phyloP scores from a whole-genome alignment of 2,329 filamentous ascomycete species.

The Fusarium begoniae region DNA sequence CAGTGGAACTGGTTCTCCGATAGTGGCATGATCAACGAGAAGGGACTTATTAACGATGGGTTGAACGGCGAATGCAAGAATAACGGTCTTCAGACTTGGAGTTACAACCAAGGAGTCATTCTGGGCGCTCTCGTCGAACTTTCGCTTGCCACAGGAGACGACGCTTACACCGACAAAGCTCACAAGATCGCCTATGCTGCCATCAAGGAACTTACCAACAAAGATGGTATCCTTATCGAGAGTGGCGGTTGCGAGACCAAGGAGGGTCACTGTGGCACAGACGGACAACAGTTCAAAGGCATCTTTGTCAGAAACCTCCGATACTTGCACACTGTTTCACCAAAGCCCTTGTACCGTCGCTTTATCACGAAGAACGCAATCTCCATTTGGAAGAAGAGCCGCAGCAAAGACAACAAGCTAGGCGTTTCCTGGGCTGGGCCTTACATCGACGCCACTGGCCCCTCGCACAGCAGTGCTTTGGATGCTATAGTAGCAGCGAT shows the following conservation, averaged over 20 bases:
- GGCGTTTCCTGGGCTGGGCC: constrained; percentile 74
- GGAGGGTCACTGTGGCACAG: constrained; percentile 52
- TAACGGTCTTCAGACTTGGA: constrained; percentile 60
- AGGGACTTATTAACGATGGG: constrained; percentile 64
- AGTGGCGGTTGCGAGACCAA: constrained; percentile 48
- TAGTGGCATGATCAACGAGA: constrained; percentile 61
- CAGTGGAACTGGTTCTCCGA: constrained; percentile 64
- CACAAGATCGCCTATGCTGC: constrained; percentile 62
- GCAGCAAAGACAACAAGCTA: constrained; percentile 60
- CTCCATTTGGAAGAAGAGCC: constrained; percentile 70
- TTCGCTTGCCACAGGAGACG: constrained; percentile 54
- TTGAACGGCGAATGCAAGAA: constrained; percentile 59
- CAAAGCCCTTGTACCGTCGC: constrained; percentile 57
- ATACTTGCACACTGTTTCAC: constrained; percentile 62
- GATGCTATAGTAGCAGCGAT: constrained; percentile 73
- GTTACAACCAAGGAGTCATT: constrained; percentile 68
- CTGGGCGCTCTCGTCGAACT: constrained; percentile 65
- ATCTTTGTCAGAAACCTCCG: constrained; percentile 73
- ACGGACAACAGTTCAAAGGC: constrained; percentile 76
- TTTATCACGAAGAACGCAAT: constrained; percentile 71
- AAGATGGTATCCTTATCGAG: constrained; percentile 57
- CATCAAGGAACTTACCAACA: constrained; percentile 55
- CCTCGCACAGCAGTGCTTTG: constrained; percentile 71
- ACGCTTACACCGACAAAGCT: constrained; percentile 53
- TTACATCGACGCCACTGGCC: constrained; percentile 59